phyloP scores from a whole-genome alignment of 768 basidiomycete genomes.

The Lanmaoa pseudosensibilis region DNA sequence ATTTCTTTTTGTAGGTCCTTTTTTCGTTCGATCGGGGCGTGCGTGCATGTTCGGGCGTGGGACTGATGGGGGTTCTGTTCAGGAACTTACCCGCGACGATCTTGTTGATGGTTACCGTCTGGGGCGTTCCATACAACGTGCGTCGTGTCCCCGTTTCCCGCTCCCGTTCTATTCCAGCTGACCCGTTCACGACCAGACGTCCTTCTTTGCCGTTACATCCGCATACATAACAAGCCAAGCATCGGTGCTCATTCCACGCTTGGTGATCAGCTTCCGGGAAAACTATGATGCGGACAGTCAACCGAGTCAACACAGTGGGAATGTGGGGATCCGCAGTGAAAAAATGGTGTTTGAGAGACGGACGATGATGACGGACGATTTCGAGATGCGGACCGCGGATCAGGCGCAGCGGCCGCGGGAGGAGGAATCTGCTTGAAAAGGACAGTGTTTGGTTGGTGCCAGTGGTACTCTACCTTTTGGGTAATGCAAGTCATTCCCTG shows the following conservation, averaged over 20 bases:
- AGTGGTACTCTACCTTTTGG: not conserved
- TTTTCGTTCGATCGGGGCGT: not conserved
- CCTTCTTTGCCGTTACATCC: conserved; percentile 8
- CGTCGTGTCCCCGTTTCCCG: not conserved
- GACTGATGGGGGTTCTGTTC: not conserved
- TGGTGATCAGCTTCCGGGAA: conserved; percentile 24
- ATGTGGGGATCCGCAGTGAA: not conserved
- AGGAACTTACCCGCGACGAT: conserved; percentile 19
- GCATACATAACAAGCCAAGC: conserved; percentile 20
- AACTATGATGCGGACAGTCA: conserved; percentile 5
- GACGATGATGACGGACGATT: conserved; percentile 2
- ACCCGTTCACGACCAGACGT: not conserved
- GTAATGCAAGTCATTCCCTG: not conserved
- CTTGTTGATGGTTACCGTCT: conserved; percentile 18
- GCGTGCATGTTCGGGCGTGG: too few species aligned
- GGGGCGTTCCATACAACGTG: conserved; percentile 13
- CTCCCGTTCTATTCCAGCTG: not conserved
- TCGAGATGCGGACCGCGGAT: not conserved
- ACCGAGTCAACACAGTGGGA: not conserved
- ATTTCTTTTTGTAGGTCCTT: conserved; percentile 20
- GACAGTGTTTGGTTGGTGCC: too few species aligned
- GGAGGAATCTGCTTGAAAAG: not conserved
- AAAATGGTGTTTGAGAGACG: conserved; percentile 11
- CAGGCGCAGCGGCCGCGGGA: not conserved
- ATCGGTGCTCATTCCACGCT: conserved; percentile 19